Evolutionary conservation across 495 filamentous ascomycete species (phyloP), one percentile per base, ranked within the genome.

Genomic region (Penicillium atrosanguineum): DNA sequence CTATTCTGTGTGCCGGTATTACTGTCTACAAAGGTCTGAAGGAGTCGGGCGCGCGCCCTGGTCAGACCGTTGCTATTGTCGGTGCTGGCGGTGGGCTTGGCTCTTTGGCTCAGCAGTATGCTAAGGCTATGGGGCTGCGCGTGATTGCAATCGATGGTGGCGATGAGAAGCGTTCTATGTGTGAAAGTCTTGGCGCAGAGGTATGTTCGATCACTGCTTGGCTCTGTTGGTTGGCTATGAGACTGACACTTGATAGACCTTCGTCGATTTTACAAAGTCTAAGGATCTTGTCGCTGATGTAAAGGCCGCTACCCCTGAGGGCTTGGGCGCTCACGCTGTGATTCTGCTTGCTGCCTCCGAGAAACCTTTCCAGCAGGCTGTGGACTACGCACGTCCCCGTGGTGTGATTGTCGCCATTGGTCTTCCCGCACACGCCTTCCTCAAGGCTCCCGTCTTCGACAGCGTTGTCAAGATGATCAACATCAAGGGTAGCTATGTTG

Each of bases 401-500:
- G 91, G 92, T 26, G 77, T 81, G 18, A 83, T 96, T 53, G 80
- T 96, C 46, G 89, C 87, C 58, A 93, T 97, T 56, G 93, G 92
- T 50, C 71, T 96, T 11, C 92, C 92, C 0, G 86, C 88, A 1
- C 73, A 80, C 41, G 92, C 92, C 3, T 89, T 75, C 65, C 78
- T 96, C 44, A 81, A 82, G 52, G 92, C 91, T 4, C 87, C 89
- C 8, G 91, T 96, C 21, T 94, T 96, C 65, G 81, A 88, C 57
- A 87, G 87, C 3, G 92, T 97, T 23, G 79, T 91, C 57, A 80
- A 81, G 62, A 95, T 96, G 90, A 87, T 96, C 71, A 87, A 72
- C 57, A 96, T 97, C 80, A 91, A 89, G 77, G 92, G 92, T 40
- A 88, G 83, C 57, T 96, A 96, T 64, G 92, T 96, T 54, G 92